Base-by-base conservation (phyloP, 2,329 filamentous ascomycete species). In the Cytospora schulzeri region DNA sequence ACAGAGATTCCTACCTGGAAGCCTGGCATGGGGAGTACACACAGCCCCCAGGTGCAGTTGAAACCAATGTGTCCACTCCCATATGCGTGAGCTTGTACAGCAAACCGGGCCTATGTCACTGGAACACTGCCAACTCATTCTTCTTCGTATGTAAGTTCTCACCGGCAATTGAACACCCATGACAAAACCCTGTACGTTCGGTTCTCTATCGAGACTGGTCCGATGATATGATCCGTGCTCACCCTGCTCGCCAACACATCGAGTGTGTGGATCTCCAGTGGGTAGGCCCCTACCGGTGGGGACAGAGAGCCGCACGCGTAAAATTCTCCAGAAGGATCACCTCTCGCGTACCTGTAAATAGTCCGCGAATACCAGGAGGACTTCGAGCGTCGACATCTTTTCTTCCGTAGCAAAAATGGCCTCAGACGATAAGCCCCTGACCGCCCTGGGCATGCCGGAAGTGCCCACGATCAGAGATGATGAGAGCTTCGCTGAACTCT, bases 141-240 rank as follows among this genome's bases (percentile, higher is more conserved):
- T 4, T n/a, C 24, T 48, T 12, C 6, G 17, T 48, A 19, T 45
- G 5, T 45, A 8, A 45, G 3, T 6, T 45, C 9, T 22, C 41
- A 48, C 41, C 41, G 41, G 38, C 38, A 22, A 22, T 24, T 17
- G n/a, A 24, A 48, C 11, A 22, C 41, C 17, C 41, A 8, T 41
- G n/a, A 48, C 41, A 48, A 19, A 35, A 22, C 41, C 41, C n/a
- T 48, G 41, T 48, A 22, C 11, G 19, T 22, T 24, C 41, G 41
- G 41, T 48, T 22, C 28, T 52, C 38, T 33, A 41, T 55, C 12
- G 38, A 56, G 48, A 56, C 48, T 54, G 54, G 52, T 50, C 33
- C 52, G 52, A 52, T n/a, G n/a, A n/a, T n/a, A n/a, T 62, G 52
- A 61, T 41, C 59, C 59, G 59, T 62, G 59, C 59, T 62, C 59